Conservation (phyloP, 2,329 filamentous ascomycete genomes). For the Colletotrichum truncatum region DNA sequence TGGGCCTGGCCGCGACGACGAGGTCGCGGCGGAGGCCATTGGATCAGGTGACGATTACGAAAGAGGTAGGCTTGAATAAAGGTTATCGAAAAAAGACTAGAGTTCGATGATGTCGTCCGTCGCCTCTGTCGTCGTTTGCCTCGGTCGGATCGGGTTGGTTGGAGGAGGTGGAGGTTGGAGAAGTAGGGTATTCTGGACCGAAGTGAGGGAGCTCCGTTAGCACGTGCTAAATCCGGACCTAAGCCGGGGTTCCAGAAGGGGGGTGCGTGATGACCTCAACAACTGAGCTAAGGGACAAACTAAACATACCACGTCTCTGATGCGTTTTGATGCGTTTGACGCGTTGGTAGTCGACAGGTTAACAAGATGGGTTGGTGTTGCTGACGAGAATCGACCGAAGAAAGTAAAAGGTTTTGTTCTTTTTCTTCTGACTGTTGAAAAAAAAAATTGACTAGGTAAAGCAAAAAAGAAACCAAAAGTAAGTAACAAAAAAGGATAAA, state of each 20-base stretch:
- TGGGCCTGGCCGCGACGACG: slow-evolving; percentile 29
- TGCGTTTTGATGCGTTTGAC: neutral
- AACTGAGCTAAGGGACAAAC: neutral
- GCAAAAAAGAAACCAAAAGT: neutral
- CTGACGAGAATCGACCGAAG: neutral
- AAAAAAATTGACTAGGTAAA: neutral
- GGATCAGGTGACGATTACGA: neutral
- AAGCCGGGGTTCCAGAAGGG: neutral
- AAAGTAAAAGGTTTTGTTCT: neutral
- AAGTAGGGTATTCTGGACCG: neutral
- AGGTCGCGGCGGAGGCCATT: slow-evolving; percentile 27
- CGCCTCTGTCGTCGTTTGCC: neutral
- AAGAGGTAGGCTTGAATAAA: too few relatives aligned
- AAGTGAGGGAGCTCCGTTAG: slow-evolving; percentile 21
- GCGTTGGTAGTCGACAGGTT: neutral
- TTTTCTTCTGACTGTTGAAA: too few relatives aligned
- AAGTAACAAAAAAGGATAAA: too few relatives aligned
- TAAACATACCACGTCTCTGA: neutral
- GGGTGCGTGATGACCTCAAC: slow-evolving; percentile 7
- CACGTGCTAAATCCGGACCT: slow-evolving; percentile 19
- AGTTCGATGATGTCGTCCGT: too few relatives aligned
- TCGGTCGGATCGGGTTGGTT: too few relatives aligned
- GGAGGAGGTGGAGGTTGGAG: neutral
- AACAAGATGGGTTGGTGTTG: neutral
- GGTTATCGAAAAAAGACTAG: too few relatives aligned